Evolutionary conservation across 768 basidiomycete species (phyloP).

Genomic region (Pisolithus marmoratus): DNA sequence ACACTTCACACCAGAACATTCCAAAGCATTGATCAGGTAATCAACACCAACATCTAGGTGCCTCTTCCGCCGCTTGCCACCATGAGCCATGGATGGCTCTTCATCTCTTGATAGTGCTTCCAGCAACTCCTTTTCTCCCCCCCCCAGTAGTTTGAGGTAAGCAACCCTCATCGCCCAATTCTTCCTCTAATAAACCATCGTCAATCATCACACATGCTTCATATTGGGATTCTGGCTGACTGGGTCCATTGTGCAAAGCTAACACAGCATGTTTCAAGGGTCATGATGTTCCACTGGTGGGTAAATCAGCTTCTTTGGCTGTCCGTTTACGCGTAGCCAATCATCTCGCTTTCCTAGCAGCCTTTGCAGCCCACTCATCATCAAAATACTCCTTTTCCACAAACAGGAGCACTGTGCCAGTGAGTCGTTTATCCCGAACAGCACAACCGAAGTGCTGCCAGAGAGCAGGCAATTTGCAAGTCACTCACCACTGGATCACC

Average conservation of each 20-base stretch:
- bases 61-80: constrained; percentile 2
- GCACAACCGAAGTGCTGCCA: constrained; percentile 33
- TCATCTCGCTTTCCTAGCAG: constrained; percentile 1
- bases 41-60: constrained; percentile 17
- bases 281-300: too few relatives aligned
- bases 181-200: too few relatives aligned
- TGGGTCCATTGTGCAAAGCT: too few relatives aligned
- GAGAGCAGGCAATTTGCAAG: constrained; percentile 18
- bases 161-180: too few relatives aligned
- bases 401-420: constrained; percentile 20
- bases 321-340: not conserved
- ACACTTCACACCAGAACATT: constrained; percentile 7
- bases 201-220: too few relatives aligned
- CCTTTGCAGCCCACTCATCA: constrained; percentile 6
- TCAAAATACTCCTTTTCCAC: constrained; percentile 25
- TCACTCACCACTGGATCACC: constrained; percentile 30
- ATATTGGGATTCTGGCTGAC: too few relatives aligned
- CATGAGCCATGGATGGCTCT: not conserved
- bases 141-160: too few relatives aligned
- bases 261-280: too few relatives aligned
- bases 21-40: constrained; percentile 23
- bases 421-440: constrained; percentile 7
- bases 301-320: too few relatives aligned
- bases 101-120: too few relatives aligned
- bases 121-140: too few relatives aligned